Evolutionary conservation across 306 rosid species (phyloP), one percentile per base, ranked within the genome.

Genomic region (Fragaria nilgerrensis): DNA sequence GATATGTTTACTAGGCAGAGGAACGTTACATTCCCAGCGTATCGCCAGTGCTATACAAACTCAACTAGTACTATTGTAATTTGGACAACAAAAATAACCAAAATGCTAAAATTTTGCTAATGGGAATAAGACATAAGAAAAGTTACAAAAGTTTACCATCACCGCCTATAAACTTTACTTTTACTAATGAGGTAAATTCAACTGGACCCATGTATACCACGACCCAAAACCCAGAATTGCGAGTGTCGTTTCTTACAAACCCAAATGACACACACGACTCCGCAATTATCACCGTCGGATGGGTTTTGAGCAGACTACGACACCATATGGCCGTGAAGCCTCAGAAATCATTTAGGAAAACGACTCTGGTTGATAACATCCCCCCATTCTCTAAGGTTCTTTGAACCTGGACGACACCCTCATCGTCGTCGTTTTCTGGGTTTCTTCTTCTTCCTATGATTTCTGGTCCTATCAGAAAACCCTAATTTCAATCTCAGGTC

Each of bases 361-460:
- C 77, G 66, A 73, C 76, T 72, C 36, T 72, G 47, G 63, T 11
- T 5, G 29, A 56, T 32, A 27, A 32, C 34, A 20, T 53, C 43
- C 48, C 34, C 20, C 19, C 19, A 37, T 73, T 68, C 66, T 61
- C 49, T 14, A 70, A 62, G 74, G 12, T 29, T 34, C 45, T 29
- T 43, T 68, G 17, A 39, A 50, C 61, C 43, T 19, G 48, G 75
- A 81, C 84, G 84, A 81, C 84, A 81, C 52, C 78, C 27, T 11
- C 78, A 9, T 65, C 55, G 25, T 77, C 81, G 84, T 81, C 81
- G 84, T 81, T 77, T 68, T 68, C 47, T 41, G 73, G 73, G 72
- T 43, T 55, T 70, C 70, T 20, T 39, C 73, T 7, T 39, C 69
- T 50, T 5, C 43, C 80, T 66, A 17, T 16, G 74, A 12, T 68